phyloP scores from a whole-genome alignment of 129 eudicot species.

The Escallonia rubra region DNA sequence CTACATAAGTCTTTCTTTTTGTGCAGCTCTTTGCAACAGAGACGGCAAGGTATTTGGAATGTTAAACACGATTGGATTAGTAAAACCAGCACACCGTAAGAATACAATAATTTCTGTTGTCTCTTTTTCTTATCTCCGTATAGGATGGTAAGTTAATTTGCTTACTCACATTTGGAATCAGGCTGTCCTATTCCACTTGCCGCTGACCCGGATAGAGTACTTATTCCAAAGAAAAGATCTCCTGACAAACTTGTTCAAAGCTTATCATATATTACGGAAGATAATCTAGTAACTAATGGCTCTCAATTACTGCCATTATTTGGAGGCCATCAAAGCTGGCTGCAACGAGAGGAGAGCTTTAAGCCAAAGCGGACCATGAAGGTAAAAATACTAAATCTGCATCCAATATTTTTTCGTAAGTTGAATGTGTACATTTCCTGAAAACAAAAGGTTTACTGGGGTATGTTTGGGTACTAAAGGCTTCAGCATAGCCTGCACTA shows the following conservation, averaged over 20 bases:
- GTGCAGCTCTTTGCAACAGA: slow-evolving; percentile 87
- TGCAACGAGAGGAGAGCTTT: slow-evolving; percentile 81
- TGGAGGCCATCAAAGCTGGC: slow-evolving; percentile 92
- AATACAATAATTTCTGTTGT: slow-evolving; percentile 1
- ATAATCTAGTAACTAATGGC: slow-evolving; percentile 40
- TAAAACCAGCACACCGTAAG: slow-evolving; percentile 93
- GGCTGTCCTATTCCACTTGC: slow-evolving; percentile 89
- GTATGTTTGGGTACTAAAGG: not conserved
- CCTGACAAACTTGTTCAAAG: slow-evolving; percentile 58
- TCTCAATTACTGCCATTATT: slow-evolving; percentile 64
- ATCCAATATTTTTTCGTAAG: not conserved
- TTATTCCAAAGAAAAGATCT: slow-evolving; percentile 56
- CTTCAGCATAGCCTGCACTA: not conserved
- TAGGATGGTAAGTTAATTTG: slow-evolving; percentile 6
- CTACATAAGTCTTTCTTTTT: no score
- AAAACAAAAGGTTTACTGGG: no score
- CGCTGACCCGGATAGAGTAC: slow-evolving; percentile 62
- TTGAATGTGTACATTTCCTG: not conserved
- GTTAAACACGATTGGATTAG: slow-evolving; percentile 78
- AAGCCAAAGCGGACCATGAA: slow-evolving; percentile 74
- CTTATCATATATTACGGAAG: slow-evolving; percentile 66
- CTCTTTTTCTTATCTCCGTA: not conserved
- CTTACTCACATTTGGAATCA: slow-evolving; percentile 15
- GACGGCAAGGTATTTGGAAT: slow-evolving; percentile 68
- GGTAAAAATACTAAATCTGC: slow-evolving; percentile 26